These are phyloP conservation scores for Yamadazyma philogaea DNA, from an alignment of 805 yeast species.

Conservation along the genomic window DNA sequence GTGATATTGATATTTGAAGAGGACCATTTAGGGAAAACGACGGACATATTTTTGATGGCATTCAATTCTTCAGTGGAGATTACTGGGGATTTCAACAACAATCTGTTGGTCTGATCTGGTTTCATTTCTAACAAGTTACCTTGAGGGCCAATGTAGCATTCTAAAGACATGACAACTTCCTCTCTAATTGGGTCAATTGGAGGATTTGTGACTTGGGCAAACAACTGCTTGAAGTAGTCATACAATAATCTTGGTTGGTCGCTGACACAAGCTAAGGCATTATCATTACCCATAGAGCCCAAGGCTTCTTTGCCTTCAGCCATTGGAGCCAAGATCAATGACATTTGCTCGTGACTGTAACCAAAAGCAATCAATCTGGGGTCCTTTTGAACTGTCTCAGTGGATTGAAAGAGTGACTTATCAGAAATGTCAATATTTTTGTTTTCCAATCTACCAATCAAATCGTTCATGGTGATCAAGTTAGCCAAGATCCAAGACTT, in stretches of 20 bases:
- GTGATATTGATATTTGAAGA: conserved; percentile 83
- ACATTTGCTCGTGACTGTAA: conserved; percentile 90
- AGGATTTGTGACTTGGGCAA: conserved; percentile 98
- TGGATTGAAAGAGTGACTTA: conserved; percentile 13
- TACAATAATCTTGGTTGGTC: conserved; percentile 87
- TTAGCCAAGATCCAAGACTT: conserved; percentile 90
- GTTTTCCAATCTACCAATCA: conserved; percentile 55
- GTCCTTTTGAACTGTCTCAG: conserved; percentile 65
- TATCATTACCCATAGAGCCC: conserved; percentile 98
- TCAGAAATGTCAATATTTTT: conserved; percentile 29
- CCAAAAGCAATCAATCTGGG: conserved; percentile 85
- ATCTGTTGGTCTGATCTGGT: conserved; percentile 86
- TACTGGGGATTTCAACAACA: conserved; percentile 79
- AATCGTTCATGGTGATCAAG: conserved; percentile 77
- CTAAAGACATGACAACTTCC: conserved; percentile 93
- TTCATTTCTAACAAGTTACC: conserved; percentile 93
- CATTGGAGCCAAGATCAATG: conserved; percentile 87
- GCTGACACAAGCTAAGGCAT: conserved; percentile 90
- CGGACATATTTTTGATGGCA: conserved; percentile 70
- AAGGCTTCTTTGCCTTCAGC: conserved; percentile 93
- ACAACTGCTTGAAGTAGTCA: conserved; percentile 92
- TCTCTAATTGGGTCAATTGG: conserved; percentile 98
- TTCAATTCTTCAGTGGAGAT: conserved; percentile 67
- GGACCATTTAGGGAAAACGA: conserved; percentile 84
- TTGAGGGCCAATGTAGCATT: conserved; percentile 98